Base-by-base conservation (phyloP, 2,329 filamentous ascomycete genomes). In the Daldinia sp. region DNA sequence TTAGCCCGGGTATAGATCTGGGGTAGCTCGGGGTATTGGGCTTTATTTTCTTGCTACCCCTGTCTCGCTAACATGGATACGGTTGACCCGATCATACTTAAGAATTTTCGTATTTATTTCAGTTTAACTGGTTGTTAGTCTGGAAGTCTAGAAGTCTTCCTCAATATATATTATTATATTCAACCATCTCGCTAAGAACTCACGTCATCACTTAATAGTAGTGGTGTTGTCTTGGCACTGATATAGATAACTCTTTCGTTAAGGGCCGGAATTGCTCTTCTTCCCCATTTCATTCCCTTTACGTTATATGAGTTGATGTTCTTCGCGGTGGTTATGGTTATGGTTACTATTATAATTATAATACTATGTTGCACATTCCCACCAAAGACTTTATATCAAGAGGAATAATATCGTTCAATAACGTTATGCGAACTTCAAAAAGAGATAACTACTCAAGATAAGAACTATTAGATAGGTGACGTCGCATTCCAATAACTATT, bases 21-120 rank as follows among this genome's bases (percentile, higher is more conserved):
- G 67, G 46, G 65, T 66, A 59, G 2, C n/a, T 60, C 39, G 62
- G 62, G 62, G 62, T 65, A 60, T 56, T 66, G 53, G 51, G 35
- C 13, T 15, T 37, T 13, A n/a, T 57, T 39, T 9, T 58, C 51
- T 6, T 54, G 18, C n/a, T 60, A 13, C 54, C 59, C 57, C 54
- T 53, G 64, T 63, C 18, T 48, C 53, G 28, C 6, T 55, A 46
- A 59, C 58, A 39, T 62, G 33, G 46, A 53, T 26, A 12, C 20
- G 63, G 58, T 18, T 2, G 56, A 10, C 6, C 10, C 26, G 53
- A 66, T 58, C 58, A 39, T 54, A 46, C 37, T 39, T 54, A 18
- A 13, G 28, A 46, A 46, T 58, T 23, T 35, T 6, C 18, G 2
- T 26, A n/a, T 4, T 10, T 37, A 18, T 33, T 18, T 12, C n/a